phyloP scores from a whole-genome alignment of 176 grass and related monocot species.

The Hordeum marinum region DNA sequence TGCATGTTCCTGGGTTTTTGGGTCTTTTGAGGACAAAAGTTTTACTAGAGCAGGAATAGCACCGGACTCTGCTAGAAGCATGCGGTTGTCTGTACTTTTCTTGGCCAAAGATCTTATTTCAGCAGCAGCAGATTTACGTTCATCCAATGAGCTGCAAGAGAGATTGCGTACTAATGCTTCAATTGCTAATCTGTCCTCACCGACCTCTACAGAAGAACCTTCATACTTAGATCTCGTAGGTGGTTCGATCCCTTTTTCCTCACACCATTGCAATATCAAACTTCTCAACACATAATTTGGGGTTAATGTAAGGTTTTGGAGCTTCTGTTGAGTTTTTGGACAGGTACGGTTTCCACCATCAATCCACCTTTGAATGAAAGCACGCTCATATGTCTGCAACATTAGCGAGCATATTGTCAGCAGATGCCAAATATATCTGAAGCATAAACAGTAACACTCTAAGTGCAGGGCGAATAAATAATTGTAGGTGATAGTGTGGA shows the following conservation, averaged over 20 bases:
- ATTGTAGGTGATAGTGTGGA: background rate
- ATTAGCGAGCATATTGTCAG: conserved; percentile 27
- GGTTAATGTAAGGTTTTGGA: conserved; percentile 79
- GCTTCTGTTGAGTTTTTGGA: conserved; percentile 96
- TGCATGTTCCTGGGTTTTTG: conserved; percentile 90
- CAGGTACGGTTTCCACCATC: conserved; percentile 84
- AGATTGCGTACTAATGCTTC: conserved; percentile 69
- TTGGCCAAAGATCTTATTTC: conserved; percentile 93
- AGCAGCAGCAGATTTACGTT: conserved; percentile 73
- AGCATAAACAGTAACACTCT: background rate
- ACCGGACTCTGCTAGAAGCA: conserved; percentile 78
- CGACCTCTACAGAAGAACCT: conserved; percentile 60
- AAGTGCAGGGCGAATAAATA: background rate
- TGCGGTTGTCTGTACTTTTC: conserved; percentile 84
- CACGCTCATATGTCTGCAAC: conserved; percentile 78
- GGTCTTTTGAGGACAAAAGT: conserved; percentile 70
- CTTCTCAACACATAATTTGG: conserved; percentile 88
- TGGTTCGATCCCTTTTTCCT: conserved; percentile 68
- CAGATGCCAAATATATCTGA: conserved; percentile 20
- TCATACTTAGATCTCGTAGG: conserved; percentile 64
- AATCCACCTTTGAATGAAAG: conserved; percentile 97
- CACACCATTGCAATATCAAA: conserved; percentile 94
- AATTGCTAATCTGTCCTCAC: conserved; percentile 59
- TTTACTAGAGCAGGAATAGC: conserved; percentile 75
- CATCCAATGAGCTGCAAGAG: conserved; percentile 64